Percentiles rank a stretch among this genome's conserved stretches.
Evolutionary conservation across 495 filamentous ascomycete species (phyloP).

Genomic region (Sphaerosporella brunnea): DNA sequence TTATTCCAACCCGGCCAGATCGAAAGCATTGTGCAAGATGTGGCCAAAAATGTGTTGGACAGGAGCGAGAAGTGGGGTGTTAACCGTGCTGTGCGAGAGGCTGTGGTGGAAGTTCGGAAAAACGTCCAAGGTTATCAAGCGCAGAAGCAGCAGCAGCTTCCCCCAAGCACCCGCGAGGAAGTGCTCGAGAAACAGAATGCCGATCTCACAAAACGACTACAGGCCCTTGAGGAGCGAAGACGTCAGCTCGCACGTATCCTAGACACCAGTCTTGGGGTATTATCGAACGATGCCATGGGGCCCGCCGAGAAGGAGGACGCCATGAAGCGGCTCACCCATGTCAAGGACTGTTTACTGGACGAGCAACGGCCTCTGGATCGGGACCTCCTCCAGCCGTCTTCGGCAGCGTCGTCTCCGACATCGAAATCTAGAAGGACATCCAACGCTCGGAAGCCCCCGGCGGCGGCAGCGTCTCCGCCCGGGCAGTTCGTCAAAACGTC

Average conservation of each 20-base stretch:
- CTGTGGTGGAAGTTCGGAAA: constrained; percentile 63
- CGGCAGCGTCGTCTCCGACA: not conserved
- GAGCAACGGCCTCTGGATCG: not conserved
- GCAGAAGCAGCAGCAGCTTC: constrained; percentile 12
- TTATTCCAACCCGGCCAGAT: constrained; percentile 37
- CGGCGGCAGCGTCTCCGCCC: constrained; percentile 13
- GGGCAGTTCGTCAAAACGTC: constrained; percentile 21
- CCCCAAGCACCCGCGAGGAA: constrained; percentile 16
- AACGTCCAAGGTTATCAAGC: constrained; percentile 46
- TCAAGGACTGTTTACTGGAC: constrained; percentile 19
- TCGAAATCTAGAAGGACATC: not conserved
- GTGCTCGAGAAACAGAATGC: constrained; percentile 17
- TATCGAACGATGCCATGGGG: constrained; percentile 27
- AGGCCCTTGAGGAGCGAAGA: constrained; percentile 49
- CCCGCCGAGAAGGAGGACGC: constrained; percentile 6
- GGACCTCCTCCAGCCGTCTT: not conserved
- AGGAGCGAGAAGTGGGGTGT: constrained; percentile 75
- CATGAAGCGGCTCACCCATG: constrained; percentile 10
- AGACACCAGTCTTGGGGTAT: constrained; percentile 47
- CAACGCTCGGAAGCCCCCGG: not conserved
- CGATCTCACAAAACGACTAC: constrained; percentile 28
- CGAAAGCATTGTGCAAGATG: constrained; percentile 67
- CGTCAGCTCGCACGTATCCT: constrained; percentile 54
- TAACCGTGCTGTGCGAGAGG: constrained; percentile 76
- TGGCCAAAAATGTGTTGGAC: constrained; percentile 65